Evolutionary conservation across 192 early-diverging fungal species (phyloP).

Genomic region (Chytriomyces sp.): DNA sequence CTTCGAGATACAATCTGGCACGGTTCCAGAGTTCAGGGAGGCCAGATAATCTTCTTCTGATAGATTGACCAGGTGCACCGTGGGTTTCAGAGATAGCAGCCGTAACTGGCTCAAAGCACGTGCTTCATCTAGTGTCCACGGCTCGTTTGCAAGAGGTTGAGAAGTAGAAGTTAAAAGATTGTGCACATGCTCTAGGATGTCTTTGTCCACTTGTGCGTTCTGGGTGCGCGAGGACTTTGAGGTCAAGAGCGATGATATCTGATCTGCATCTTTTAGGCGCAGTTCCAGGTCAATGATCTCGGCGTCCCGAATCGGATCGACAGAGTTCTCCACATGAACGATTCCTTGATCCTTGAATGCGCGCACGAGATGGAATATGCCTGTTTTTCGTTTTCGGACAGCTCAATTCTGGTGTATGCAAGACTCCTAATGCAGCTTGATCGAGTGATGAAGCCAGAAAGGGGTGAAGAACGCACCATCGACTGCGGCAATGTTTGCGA

Average conservation of each 20-base stretch:
- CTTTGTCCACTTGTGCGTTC: constrained; percentile 14
- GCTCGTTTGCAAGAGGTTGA: not conserved
- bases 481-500: constrained; percentile 77
- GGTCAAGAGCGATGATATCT: not conserved
- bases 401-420: not conserved
- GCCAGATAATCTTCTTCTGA: constrained; percentile 60
- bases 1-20: constrained; percentile 67
- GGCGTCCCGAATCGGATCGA: constrained; percentile 81
- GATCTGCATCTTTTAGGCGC: constrained; percentile 38
- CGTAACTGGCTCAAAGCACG: constrained; percentile 79
- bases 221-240: too few relatives aligned
- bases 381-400: not conserved
- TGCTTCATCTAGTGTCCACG: constrained; percentile 88
- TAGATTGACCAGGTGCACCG: constrained; percentile 82
- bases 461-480: constrained; percentile 35
- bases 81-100: constrained; percentile 91
- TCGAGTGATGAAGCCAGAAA: too few relatives aligned
- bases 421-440: too few relatives aligned
- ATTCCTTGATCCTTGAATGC: constrained; percentile 84
- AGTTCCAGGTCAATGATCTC: constrained; percentile 90
- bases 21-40: constrained; percentile 68
- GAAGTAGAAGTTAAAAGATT: not conserved
- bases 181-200: constrained; percentile 10
- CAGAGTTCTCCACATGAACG: constrained; percentile 71
- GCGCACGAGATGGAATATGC: constrained; percentile 50